Base-by-base conservation (phyloP, 805 yeast species). In the Kockiozyma suomiensis region DNA sequence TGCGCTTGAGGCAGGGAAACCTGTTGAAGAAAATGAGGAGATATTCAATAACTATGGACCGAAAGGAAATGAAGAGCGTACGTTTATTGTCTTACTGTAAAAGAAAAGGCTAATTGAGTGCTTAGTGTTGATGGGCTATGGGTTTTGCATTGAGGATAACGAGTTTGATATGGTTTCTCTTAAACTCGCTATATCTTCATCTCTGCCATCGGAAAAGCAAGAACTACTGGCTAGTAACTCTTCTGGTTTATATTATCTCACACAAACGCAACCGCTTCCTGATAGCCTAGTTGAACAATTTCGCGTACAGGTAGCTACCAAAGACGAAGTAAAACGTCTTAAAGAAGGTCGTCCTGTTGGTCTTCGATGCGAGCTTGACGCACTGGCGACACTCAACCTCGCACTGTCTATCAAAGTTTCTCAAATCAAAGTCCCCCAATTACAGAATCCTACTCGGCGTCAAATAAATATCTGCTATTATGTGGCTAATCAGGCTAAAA, bases 21-120 rank as follows among this genome's bases (percentile, higher is more conserved):
- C 57, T 48, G 41, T 71, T 40, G 46, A 63, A 6, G 64, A 62
- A 1, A 81, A 81, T 1, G 70, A 74, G 1, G 87, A 90, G 70
- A 62, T 92, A 0, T 88, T 74, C 73, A 91, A 91, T 70, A 88
- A 89, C 72, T 91, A 92, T 72, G 97, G 97, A 1, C 84, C 88
- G 55, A 91, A 90, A 72, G 87, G 94, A 0, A 91, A 90, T 69
- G 96, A 88, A 64, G 96, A 90, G 65, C 67, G 66, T 61, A 61
- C 2, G 60, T 53, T 4, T 19, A 13, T 26, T 21, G 2, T 7
- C 17, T 13, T 17, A 33, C 8, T 30, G 19, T 45, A 33, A 7
- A 17, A 4, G 8, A 19, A 7, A 3, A 4, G 19, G 41, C 47
- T 45, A 1, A 37, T 12, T 26, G n/a, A 12, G 8, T 19, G 46